Evolutionary conservation across 352 stramenopile species (phyloP).

Genomic region (Globisporangium rhizosaccharum): DNA sequence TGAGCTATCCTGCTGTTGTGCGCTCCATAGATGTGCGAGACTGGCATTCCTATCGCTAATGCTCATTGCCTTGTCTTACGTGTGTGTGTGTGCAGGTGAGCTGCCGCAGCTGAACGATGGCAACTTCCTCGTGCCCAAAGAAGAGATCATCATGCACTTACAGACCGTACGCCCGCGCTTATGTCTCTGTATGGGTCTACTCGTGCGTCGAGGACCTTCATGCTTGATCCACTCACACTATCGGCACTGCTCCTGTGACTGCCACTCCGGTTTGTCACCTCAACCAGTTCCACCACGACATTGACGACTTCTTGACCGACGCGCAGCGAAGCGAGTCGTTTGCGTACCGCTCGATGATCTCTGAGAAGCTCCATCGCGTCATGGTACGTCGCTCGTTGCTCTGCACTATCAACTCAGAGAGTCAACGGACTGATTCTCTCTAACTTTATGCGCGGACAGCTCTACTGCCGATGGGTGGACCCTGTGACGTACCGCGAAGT

Average conservation of each 20-base stretch:
- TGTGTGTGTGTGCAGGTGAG: constrained; percentile 30
- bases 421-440: not conserved
- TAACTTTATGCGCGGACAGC: constrained; percentile 9
- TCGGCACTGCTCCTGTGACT: not conserved
- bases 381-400: constrained; percentile 27
- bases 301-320: constrained; percentile 65
- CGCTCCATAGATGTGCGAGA: no score
- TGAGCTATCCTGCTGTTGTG: no score
- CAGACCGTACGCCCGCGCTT: constrained; percentile 45
- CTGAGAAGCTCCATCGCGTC: constrained; percentile 77
- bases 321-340: constrained; percentile 76
- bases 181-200: not conserved
- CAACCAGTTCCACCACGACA: constrained; percentile 70
- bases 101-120: constrained; percentile 81
- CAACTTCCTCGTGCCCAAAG: constrained; percentile 81
- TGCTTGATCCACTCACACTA: not conserved
- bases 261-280: not conserved
- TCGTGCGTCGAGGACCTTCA: not conserved
- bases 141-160: constrained; percentile 83
- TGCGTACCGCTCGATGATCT: constrained; percentile 77
- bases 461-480: constrained; percentile 84
- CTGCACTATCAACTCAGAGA: not conserved
- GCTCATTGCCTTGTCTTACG: no score
- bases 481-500: constrained; percentile 80
- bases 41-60: not conserved